These are phyloP conservation scores for Xylaria castorea DNA, from an alignment of 495 filamentous ascomycete genomes.

Conservation along the genomic window DNA sequence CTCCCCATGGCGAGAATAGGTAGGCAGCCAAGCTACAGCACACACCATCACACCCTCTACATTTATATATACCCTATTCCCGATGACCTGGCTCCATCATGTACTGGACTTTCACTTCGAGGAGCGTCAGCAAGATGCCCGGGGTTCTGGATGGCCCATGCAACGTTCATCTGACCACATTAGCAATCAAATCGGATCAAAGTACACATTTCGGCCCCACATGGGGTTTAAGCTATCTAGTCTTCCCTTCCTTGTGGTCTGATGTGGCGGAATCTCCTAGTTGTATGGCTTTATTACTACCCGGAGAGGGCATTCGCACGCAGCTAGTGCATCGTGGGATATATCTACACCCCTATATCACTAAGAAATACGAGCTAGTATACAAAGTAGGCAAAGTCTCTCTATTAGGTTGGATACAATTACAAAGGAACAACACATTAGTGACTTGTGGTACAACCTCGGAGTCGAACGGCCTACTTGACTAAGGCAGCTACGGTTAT, in stretches of 20 bases:
- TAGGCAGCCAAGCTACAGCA: conserved; percentile 15
- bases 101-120: conserved; percentile 28
- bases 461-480: neutral
- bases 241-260: conserved; percentile 25
- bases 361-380: neutral
- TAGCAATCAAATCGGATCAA: conserved; percentile 26
- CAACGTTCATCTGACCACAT: conserved; percentile 24
- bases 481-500: neutral
- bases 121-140: conserved; percentile 5
- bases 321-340: neutral
- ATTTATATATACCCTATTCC: conserved; percentile 16
- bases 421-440: neutral
- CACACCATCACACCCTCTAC: conserved; percentile 3
- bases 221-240: conserved; percentile 14
- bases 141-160: conserved; percentile 25
- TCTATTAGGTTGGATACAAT: neutral
- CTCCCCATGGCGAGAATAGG: conserved; percentile 3
- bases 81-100: conserved; percentile 25
- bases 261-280: conserved; percentile 28
- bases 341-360: conserved; percentile 20
- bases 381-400: neutral
- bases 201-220: conserved; percentile 22
- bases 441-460: neutral
- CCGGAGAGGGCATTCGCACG: neutral
- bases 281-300: conserved; percentile 1